Evolutionary conservation across 169 alveolate species (phyloP), one percentile per base, ranked within the genome.

Genomic region (Plasmodium chabaudi): DNA sequence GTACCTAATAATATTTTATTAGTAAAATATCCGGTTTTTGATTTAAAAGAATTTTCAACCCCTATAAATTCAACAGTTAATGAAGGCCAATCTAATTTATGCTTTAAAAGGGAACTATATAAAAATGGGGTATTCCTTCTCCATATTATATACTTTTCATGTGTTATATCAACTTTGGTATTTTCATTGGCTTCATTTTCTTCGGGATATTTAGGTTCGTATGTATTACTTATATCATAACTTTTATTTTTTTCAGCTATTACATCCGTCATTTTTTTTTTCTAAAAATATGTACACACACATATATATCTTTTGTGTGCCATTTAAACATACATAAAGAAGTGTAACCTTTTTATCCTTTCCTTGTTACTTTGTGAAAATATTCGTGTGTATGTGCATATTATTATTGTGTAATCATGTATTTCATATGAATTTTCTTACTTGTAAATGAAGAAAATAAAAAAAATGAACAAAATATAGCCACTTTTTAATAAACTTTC

Each of bases 61-160:
- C 95, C 61, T 72, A 93, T 72, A 72, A 93, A 88, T 34, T 93
- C 94, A 51, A 93, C 91, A 10, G 98, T 96, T 53, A 98, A 93
- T 19, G 99, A 96, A 15, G 99, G 99, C 99, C 99, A 98, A 47
- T 97, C 99, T 46, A 98, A 94, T 57, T 98, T 97, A 93, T 97
- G 97, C 1, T 97, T 94, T 84, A 97, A 63, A 53, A 98, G 94
- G 25, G 98, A 92, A 91, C 97, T 99, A 92, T 98, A 98, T 77
- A 98, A 92, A 77, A 97, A 97, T 55, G 98, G 99, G 4, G 99
- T 95, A 89, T 98, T 97, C 79, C 97, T 94, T 89, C 98, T 97
- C 99, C 99, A 98, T 51, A 97, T 95, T 21, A 77, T 77, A 23
- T 77, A 65, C 25, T 75, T 53, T 39, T 77, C 88, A 56, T 51